These are phyloP conservation scores for Mycena citricolor DNA, from an alignment of 1,284 basidiomycete genomes.

Conservation along the genomic window DNA sequence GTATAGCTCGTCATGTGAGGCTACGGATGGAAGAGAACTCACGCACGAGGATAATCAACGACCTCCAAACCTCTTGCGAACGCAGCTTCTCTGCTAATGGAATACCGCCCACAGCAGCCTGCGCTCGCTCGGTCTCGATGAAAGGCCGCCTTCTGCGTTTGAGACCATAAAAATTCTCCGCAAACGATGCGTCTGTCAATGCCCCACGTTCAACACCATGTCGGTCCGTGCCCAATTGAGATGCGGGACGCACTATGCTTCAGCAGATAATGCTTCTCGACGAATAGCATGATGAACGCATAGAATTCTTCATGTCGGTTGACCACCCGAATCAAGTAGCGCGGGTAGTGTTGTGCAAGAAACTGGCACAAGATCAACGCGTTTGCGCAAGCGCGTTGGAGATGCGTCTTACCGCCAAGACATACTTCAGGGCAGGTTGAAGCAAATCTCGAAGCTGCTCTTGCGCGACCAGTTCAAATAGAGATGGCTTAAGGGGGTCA, in stretches of 20 bases:
- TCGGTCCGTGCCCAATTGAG: background rate
- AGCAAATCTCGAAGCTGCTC: constrained; percentile 92
- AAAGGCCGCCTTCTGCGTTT: constrained; percentile 74
- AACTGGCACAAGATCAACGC: constrained; percentile 52
- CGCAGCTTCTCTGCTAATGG: constrained; percentile 65
- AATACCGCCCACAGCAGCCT: constrained; percentile 65
- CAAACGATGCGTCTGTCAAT: constrained; percentile 78
- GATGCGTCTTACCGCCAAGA: constrained; percentile 70
- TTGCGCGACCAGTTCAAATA: constrained; percentile 95
- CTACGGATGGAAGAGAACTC: background rate
- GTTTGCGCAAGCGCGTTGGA: background rate
- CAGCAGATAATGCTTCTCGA: constrained; percentile 89
- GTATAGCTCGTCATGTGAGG: constrained; percentile 7
- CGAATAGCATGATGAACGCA: constrained; percentile 81
- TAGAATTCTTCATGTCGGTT: constrained; percentile 98
- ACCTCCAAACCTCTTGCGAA: constrained; percentile 65
- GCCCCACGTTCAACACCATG: constrained; percentile 1
- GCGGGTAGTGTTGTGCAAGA: constrained; percentile 92
- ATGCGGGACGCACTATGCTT: constrained; percentile 63
- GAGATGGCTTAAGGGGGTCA: constrained; percentile 80
- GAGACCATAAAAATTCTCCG: constrained; percentile 92
- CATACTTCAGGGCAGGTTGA: constrained; percentile 95
- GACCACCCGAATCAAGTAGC: constrained; percentile 88
- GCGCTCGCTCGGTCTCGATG: constrained; percentile 64
- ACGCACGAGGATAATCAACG: constrained; percentile 74